Evolutionary conservation across 2,329 filamentous ascomycete genomes (phyloP), one percentile per base, ranked within the genome.

Genomic region (Pseudocercospora cruenta): DNA sequence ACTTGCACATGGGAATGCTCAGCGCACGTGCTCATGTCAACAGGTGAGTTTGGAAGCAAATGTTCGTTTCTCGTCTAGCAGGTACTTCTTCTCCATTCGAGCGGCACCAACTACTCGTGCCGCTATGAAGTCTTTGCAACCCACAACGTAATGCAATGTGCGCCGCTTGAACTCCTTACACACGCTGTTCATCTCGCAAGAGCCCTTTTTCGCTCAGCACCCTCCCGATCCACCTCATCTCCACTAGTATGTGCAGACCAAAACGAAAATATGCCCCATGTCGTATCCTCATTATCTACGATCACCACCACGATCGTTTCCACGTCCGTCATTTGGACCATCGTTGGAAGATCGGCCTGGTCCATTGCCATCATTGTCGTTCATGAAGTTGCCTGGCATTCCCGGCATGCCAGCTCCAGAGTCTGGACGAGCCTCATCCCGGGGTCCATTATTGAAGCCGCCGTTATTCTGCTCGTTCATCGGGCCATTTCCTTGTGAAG

Each of bases 151-250:
- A 43, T 43, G 39, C 55, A 58, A 19, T 21, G 31, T 58, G 55
- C 55, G 55, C 55, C 55, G 55, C 51, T 43, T 2, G 43, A 58
- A 36, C 55, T 58, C 55, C 55, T n/a, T 22, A 36, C 55, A 39
- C 26, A 58, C 31, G 21, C 53, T 55, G 53, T 55, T 31, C 53
- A 26, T 33, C 53, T 55, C 24, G 24, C 53, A 16, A 19, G 55
- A 24, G 55, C 55, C 55, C 55, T 43, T 58, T 43, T 58, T 39
- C 55, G n/a, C 51, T n/a, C 16, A 24, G 22, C 24, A 58, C 33
- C 55, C 55, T 24, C 55, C 31, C 33, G 8, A 19, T 24, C 55
- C 55, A 43, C n/a, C 28, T 24, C 31, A 58, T 16, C 14, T 16
- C 26, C 9, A 55, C 22, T 10, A 31, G 31, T 58, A 43, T 43